Base-by-base conservation (phyloP, 345 rosid species). In the Heritiera fomes region DNA sequence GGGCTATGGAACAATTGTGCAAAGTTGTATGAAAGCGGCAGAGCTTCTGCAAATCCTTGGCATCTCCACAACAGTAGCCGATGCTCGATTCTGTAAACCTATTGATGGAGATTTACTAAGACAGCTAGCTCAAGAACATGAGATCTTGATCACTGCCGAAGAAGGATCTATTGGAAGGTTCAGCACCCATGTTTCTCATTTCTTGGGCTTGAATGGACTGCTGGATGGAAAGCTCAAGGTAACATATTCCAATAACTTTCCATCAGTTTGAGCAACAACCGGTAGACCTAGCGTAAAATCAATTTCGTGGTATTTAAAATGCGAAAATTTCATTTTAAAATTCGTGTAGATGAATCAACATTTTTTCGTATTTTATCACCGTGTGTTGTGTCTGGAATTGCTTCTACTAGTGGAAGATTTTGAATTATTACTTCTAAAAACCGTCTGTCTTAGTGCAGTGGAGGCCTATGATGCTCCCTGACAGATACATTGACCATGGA, bases 131-230 rank as follows among this genome's bases (percentile, higher is more conserved):
- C 80, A 71, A 75, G 83, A 85, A 60, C 92, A 87, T 23, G 86
- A 87, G 77, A 70, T 84, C 30, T 79, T 89, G 47, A 68, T 89
- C 65, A 87, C 89, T 0, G 84, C 83, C 1, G 91, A 89, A 80
- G 90, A 89, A 80, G 91, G 91, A 46, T 87, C 88, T 1, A 75
- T 87, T 2, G 91, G 91, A 63, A 88, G 90, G 55, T 89, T 89
- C 73, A 78, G 87, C 40, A 77, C 88, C 60, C 92, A 83, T 76
- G 92, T 89, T 18, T 76, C 86, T 15, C 76, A 87, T 56, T 89
- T 80, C 87, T 17, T 89, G 80, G 9, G 77, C 82, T 69, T 89
- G 61, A 82, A 84, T 6, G 92, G 87, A 32, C 61, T 87, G 2
- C 73, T 87, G 5, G 92, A 87, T 68, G 90, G 92, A 46, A 83